Percentiles rank a stretch among this genome's conserved stretches.
phyloP scores from a whole-genome alignment of 805 yeast genomes.

The Yarrowia phangngaensis region DNA sequence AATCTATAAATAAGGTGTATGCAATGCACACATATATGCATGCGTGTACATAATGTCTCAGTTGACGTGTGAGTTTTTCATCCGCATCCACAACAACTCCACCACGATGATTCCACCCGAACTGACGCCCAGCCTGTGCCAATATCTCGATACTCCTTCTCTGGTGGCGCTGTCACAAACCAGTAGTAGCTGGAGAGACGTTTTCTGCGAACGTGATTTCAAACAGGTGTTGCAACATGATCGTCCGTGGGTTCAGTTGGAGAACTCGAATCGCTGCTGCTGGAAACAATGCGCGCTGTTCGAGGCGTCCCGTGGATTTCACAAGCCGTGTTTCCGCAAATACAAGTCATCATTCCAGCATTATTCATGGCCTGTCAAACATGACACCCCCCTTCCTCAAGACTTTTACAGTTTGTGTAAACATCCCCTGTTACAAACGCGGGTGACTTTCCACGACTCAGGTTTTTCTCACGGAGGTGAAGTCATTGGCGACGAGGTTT shows the following conservation, averaged over 20 bases:
- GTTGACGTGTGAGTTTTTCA: background rate
- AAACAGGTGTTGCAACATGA: slow-evolving; percentile 18
- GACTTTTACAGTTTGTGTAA: slow-evolving; percentile 8
- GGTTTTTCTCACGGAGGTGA: slow-evolving; percentile 7
- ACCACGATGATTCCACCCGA: slow-evolving; percentile 14
- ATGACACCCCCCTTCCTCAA: background rate
- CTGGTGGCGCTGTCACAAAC: slow-evolving; percentile 10
- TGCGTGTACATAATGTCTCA: background rate
- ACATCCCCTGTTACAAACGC: background rate
- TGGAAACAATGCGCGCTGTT: slow-evolving; percentile 5
- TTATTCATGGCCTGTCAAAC: background rate
- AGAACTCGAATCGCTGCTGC: slow-evolving; percentile 12
- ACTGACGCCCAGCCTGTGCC: slow-evolving; percentile 13
- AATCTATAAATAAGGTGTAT: slow-evolving; percentile 4
- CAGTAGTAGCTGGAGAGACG: slow-evolving; percentile 2
- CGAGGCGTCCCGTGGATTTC: slow-evolving; percentile 1
- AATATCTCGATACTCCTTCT: slow-evolving; percentile 2
- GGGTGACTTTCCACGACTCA: background rate
- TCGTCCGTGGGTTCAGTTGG: slow-evolving; percentile 8
- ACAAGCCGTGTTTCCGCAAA: background rate
- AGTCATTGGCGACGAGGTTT: background rate
- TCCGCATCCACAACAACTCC: background rate
- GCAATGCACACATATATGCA: background rate
- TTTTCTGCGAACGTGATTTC: slow-evolving; percentile 6
- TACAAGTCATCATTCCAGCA: background rate